Evolutionary conservation across 495 filamentous ascomycete genomes (phyloP), one percentile per base, ranked within the genome.

Genomic region (Tuber calosporum): DNA sequence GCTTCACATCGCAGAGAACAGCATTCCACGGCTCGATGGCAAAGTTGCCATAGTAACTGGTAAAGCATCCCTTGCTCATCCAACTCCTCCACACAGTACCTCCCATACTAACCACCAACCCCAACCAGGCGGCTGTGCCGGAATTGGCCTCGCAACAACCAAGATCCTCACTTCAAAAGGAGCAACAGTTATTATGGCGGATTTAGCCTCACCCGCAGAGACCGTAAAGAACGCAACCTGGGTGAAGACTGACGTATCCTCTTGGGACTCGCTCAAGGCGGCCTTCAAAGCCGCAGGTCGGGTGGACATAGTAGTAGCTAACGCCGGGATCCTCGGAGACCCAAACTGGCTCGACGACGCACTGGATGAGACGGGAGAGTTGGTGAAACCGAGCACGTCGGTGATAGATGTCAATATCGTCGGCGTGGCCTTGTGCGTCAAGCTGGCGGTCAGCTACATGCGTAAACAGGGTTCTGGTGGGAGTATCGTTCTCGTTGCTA

Each of bases 401-500:
- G 70, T 83, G 15, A 20, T 83, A 17, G 81, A 83, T 34, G 74
- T 80, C 20, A 83, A 83, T 62, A 68, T 81, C n/a, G 36, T 69
- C 38, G 79, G 68, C 15, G 77, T 78, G 0, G 36, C 78, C n/a
- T 78, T 82, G 62, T 78, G 79, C 19, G 67, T 79, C 38, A 83
- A 83, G 71, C 67, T 83, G 20, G 75, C 77, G 20, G 66, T 74
- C 74, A 79, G 79, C 45, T 69, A 42, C 15, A 81, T 83, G 70
- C 77, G 73, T 26, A 70, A 71, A n/a, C 69, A 74, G 26, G 70
- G 69, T 5, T 67, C 41, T 11, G 71, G 73, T 2, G 82, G 83
- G 6, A 82, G 81, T 67, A 79, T 83, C 67, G 82, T 82, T 7
- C 78, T 83, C 71, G 83, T 82, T 2, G 66, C 77, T 19, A 83